phyloP scores from a whole-genome alignment of 2,329 filamentous ascomycete genomes.

The Penicillium decumbens region DNA sequence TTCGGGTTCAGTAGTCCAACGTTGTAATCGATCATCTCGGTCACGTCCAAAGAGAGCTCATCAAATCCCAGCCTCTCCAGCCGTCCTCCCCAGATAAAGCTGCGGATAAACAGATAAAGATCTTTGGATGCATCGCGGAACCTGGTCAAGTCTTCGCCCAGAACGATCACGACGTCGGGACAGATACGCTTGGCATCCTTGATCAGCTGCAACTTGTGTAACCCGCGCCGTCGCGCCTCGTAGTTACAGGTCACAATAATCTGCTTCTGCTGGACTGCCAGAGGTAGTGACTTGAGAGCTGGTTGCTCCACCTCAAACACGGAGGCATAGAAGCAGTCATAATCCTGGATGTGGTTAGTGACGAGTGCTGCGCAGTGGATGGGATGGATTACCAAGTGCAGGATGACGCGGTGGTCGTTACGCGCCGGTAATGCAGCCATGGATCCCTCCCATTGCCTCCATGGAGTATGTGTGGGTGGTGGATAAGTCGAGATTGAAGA shows the following conservation, averaged over 20 bases:
- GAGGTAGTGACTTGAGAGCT: slow-evolving; percentile 63
- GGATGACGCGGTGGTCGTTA: slow-evolving; percentile 64
- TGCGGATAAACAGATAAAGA: slow-evolving; percentile 67
- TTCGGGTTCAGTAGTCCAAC: slow-evolving; percentile 63
- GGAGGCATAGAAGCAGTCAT: slow-evolving; percentile 83
- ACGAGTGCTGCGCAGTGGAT: background rate
- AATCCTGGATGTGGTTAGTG: slow-evolving; percentile 35
- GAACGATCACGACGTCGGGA: slow-evolving; percentile 76
- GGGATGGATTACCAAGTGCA: slow-evolving; percentile 67
- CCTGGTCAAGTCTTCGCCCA: slow-evolving; percentile 78
- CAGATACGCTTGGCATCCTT: slow-evolving; percentile 73
- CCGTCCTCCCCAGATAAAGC: slow-evolving; percentile 70
- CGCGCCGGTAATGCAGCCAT: slow-evolving; percentile 30
- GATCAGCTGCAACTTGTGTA: slow-evolving; percentile 77
- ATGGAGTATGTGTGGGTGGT: background rate
- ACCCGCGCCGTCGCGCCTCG: slow-evolving; percentile 64
- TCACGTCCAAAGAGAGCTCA: slow-evolving; percentile 77
- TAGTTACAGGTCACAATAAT: slow-evolving; percentile 95
- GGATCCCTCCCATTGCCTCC: slow-evolving; percentile 5
- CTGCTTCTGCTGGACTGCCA: slow-evolving; percentile 88
- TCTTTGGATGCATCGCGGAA: slow-evolving; percentile 84
- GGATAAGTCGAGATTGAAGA: background rate
- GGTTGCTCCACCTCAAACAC: slow-evolving; percentile 81
- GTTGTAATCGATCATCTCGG: slow-evolving; percentile 82
- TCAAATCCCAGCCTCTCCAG: slow-evolving; percentile 85